Base-by-base conservation (phyloP, 768 basidiomycete genomes). In the Tricholoma bakamatsutake region DNA sequence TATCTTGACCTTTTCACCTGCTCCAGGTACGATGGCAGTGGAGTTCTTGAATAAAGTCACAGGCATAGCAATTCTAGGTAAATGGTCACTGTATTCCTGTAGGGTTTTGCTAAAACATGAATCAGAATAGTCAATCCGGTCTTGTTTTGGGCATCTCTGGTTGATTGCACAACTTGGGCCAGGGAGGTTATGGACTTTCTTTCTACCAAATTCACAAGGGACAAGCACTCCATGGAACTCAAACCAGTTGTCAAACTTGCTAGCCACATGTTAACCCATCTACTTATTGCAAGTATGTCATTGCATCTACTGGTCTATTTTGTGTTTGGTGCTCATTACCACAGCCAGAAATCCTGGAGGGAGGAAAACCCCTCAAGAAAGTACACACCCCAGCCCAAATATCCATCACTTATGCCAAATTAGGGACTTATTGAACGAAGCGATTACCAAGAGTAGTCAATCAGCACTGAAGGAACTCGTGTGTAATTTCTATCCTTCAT, bases 311-410 rank as follows among this genome's bases (percentile, higher is more conserved):
- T 21, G 35, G 49, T 33, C 17, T 18, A 37, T 33, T 8, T 37
- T 33, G 18, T 37, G 35, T 35, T 37, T 34, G 27, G 47, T 34
- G 47, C 33, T 34, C 17, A 34, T 49, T 49, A 48, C 15, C 24
- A 4, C 24, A 48, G 46, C 30, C 30, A 27, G 46, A 31, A 48
- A 48, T 48, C 46, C 46, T 48, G 46, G 46, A 28, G 24, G 46
- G 30, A 48, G 28, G 46, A 48, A 48, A 48, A 48, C 46, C 46
- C 46, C 48, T 31, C 47, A 48, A 49, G 48, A 49, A 31, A 49
- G 30, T 33, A 24, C 33, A 31, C 49, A 37, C 18, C 31, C 49
- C 35, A 50, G 31, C 49, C 49, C 49, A 4, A 37, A 50, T 27
- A 37, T 50, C 49, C 7, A 50, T 33, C 49, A 3, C 35, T 33